Evolutionary conservation across 2,329 filamentous ascomycete species (phyloP), one percentile per base, ranked within the genome.

Genomic region (Nigrograna mackinnonii): DNA sequence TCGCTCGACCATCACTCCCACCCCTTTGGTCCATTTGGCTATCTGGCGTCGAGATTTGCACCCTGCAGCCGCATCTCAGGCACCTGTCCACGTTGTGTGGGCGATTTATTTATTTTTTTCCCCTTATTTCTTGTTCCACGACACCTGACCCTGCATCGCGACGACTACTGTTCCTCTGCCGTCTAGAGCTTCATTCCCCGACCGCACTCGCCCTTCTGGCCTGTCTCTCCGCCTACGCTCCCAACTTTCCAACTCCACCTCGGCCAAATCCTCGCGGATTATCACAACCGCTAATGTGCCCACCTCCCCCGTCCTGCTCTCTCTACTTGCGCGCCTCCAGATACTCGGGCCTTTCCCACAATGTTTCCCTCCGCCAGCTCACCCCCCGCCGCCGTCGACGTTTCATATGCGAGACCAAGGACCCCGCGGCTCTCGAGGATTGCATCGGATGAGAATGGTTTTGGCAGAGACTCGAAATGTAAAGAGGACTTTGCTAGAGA

Each of bases 251-350:
- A 39, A 21, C 46, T 39, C 41, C 36, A 37, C 44, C 37, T 24
- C 24, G 43, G 37, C 22, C 30, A 34, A 53, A 42, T 49, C 50
- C 52, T 49, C 50, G 58, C 64, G 60, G 55, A 58, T 49, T 46
- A 49, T 48, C 54, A 54, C 49, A 47, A 51, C 57, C 58, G 55
- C 64, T 61, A 58, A 68, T 67, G 64, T 67, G 64, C 63, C 55
- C 54, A 52, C 60, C 58, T 62, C 54, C 57, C 57, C 59, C 56
- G 39, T 44, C 52, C 37, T 55, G 52, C 55, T 62, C 49, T 50
- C 54, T 58, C 57, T 55, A 59, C 58, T 65, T 57, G 63, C 64
- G 63, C 62, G 54, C 59, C 57, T 58, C 56, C 32, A 52, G 44
- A 55, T 56, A 57, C 58, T 54, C 62, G 41, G 47, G 48, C 47